Percentiles rank a stretch among this genome's conserved stretches.
These are phyloP conservation scores for Malania oleifera DNA, from an alignment of 164 flowering plant species.

Conservation along the genomic window DNA sequence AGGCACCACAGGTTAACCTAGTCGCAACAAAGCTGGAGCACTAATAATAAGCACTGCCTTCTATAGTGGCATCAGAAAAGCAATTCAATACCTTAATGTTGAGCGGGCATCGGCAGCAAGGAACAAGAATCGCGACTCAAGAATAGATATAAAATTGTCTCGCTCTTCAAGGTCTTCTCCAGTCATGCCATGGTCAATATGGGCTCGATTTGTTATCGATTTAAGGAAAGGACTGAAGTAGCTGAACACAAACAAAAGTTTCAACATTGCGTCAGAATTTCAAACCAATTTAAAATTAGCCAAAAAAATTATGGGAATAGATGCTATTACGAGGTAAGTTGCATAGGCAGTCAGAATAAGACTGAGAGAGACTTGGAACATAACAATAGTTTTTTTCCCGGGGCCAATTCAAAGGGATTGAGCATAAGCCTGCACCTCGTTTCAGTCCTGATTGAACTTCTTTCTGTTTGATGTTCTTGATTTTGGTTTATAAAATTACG, in stretches of 20 bases:
- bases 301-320: not conserved
- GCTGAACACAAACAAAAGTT: slow-evolving; percentile 35
- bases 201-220: slow-evolving; percentile 43
- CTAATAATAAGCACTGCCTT: not conserved
- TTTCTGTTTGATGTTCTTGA: too few species aligned
- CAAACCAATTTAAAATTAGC: not conserved
- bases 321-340: too few species aligned
- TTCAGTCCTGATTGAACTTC: too few species aligned
- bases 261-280: not conserved
- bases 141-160: slow-evolving; percentile 53
- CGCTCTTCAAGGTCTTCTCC: slow-evolving; percentile 62
- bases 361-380: too few species aligned
- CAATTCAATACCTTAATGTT: slow-evolving; percentile 56
- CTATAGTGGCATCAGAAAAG: not conserved
- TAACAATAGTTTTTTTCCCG: too few species aligned
- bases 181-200: slow-evolving; percentile 46
- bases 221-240: slow-evolving; percentile 88
- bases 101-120: slow-evolving; percentile 95
- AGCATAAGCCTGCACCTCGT: too few species aligned
- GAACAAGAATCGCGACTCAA: slow-evolving; percentile 76
- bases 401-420: too few species aligned
- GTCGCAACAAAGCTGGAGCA: not conserved
- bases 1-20: not conserved
- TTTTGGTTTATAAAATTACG: too few species aligned
- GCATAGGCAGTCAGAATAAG: too few species aligned